These are phyloP conservation scores for Fusarium hostae DNA, from an alignment of 2,329 filamentous ascomycete species.

Conservation along the genomic window DNA sequence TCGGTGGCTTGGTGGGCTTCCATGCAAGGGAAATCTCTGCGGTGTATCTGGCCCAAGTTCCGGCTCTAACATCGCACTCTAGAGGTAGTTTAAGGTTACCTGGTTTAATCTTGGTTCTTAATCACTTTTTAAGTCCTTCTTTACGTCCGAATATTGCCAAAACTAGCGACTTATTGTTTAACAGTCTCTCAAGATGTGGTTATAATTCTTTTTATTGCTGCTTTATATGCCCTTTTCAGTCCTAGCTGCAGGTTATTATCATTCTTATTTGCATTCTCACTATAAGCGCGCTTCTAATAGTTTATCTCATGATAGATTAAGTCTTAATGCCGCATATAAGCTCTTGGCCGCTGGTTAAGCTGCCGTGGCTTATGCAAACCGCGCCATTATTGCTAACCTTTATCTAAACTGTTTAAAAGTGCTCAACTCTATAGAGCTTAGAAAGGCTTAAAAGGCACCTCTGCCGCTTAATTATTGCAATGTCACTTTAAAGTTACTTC, in stretches of 20 bases:
- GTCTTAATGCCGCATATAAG: neutral
- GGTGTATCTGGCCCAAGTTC: neutral
- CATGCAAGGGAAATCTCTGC: neutral
- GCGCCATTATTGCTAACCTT: neutral
- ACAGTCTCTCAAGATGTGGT: neutral
- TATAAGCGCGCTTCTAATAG: neutral
- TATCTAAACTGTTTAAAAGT: neutral
- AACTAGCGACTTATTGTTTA: too few relatives aligned
- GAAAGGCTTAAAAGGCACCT: neutral
- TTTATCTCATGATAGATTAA: neutral
- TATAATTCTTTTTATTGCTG: neutral
- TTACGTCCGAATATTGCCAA: too few relatives aligned
- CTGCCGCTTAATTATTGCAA: neutral
- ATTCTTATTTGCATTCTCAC: neutral
- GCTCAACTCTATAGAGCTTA: neutral
- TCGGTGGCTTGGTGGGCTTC: neutral
- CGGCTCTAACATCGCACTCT: neutral
- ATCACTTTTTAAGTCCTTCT: too few relatives aligned
- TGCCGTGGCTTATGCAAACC: constrained; percentile 4
- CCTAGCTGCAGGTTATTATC: neutral
- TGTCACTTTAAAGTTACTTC: neutral
- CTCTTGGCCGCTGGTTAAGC: neutral
- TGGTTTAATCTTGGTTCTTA: too few relatives aligned
- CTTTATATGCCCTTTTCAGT: neutral
- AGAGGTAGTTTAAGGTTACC: neutral